Base-by-base conservation (phyloP, 371 early-diverging fungal species). In the Mucor plumbeus region DNA sequence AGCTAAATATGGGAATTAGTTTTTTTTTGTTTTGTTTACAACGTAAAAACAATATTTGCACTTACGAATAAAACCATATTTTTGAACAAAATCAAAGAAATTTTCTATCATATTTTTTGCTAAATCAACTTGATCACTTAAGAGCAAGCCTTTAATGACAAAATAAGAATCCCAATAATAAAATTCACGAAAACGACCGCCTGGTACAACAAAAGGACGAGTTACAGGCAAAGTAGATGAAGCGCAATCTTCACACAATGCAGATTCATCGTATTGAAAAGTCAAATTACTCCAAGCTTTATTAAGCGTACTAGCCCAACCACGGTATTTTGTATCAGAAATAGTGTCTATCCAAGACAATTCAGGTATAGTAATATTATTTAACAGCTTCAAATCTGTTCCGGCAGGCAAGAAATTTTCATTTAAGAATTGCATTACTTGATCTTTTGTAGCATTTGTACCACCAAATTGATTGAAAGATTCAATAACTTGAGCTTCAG, bases 101-200 rank as follows among this genome's bases (percentile, higher is more conserved):
- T 94, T 92, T 8, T 81, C 75, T 53, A 95, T 82, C 74, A 91
- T 90, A 54, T 85, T 77, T 58, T 77, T 79, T 1, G 88, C 85
- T 38, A 87, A 69, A 3, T 87, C 76, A n/a, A 75, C 36, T 67
- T 93, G 80, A 5, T 88, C 88, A 64, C 89, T 85, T 2, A 87
- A 61, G 17, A 93, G 63, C 40, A 97, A 72, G 0, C 98, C 98
- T 64, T 93, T 85, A 31, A 94, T 66, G 9, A 92, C 89, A 83
- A 93, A 97, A 70, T 84, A 95, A 17, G 90, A 85, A 70, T 97
- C 97, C 96, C 95, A 96, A 74, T 97, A 95, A 76, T 96, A 95
- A 34, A 89, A 82, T 84, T 97, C 96, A 59, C 91, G 76, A 70
- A 97, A 97, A 59, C 96, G 76, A 4, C 96, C 97, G 6, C 97